Conservation (phyloP, 2,329 filamentous ascomycete species). For the Alternaria incomplexa region DNA sequence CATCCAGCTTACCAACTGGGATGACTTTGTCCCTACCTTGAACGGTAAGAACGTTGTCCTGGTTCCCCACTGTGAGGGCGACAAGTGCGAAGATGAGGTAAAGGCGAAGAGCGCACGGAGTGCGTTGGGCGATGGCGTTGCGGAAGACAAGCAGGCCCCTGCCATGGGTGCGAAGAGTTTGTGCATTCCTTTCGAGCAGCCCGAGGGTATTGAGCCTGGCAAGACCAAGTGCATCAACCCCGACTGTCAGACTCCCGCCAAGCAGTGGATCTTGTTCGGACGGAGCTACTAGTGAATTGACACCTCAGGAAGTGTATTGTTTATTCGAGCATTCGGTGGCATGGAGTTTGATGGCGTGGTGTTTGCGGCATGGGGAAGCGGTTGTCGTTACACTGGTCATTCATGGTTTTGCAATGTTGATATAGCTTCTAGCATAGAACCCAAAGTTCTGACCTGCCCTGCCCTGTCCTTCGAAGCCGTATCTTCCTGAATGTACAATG, state of each 20-base stretch:
- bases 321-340: slow-evolving; percentile 26
- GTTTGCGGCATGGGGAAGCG: slow-evolving; percentile 16
- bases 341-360: slow-evolving; percentile 27
- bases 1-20: slow-evolving; percentile 81
- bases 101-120: slow-evolving; percentile 88
- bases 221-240: slow-evolving; percentile 93
- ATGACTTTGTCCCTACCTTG: slow-evolving; percentile 86
- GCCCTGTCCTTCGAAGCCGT: background rate
- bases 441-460: background rate
- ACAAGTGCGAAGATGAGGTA: slow-evolving; percentile 89
- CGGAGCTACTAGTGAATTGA: slow-evolving; percentile 48
- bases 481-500: background rate
- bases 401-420: slow-evolving; percentile 9
- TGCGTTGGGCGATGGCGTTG: slow-evolving; percentile 69
- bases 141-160: slow-evolving; percentile 75
- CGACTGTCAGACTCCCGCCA: slow-evolving; percentile 75
- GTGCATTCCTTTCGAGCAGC: slow-evolving; percentile 86
- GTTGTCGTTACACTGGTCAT: slow-evolving; percentile 6
- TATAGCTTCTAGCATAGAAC: slow-evolving; percentile 1
- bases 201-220: slow-evolving; percentile 75
- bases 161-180: slow-evolving; percentile 79
- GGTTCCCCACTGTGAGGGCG: slow-evolving; percentile 85
- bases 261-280: slow-evolving; percentile 94
- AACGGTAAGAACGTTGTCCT: slow-evolving; percentile 92
- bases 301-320: background rate